Base-by-base conservation (phyloP, 768 basidiomycete genomes). In the Amanita rubescens region DNA sequence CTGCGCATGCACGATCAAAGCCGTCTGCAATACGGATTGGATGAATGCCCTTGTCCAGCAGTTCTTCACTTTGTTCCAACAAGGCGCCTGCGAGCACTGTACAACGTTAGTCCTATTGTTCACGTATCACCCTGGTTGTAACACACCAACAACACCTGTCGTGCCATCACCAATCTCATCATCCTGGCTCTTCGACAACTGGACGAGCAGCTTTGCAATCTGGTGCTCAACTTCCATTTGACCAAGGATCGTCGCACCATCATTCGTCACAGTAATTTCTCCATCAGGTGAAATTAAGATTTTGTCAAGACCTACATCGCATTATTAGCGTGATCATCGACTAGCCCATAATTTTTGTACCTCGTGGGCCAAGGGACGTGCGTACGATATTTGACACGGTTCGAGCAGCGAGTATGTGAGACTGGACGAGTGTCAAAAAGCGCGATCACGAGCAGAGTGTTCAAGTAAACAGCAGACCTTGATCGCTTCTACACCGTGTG, bases 141-240 rank as follows among this genome's bases (percentile, higher is more conserved):
- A 44, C 92, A 64, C 66, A 95, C 94, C 94, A 58, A 98, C 96
- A 55, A 99, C 96, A 68, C 96, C 96, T 25, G 96, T 98, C 5
- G 96, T 98, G 55, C 96, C 96, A 71, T 99, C 96, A 22, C 96
- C 96, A 66, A 99, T 95, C 75, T 99, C 96, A 68, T 99, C 96
- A 68, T 99, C 96, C 74, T 99, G 96, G 67, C 90, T 93, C 75
- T 94, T 95, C 15, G 92, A 94, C 38, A 98, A 77, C 65, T 97
- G 90, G 1, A 99, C 96, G 32, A 99, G 80, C 42, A 99, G 80
- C 71, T 96, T 99, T 55, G 96, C 96, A 64, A 99, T 95, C 74
- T 95, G 95, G 67, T 99, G 95, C 64, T 98, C 95, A 49, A 98
- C 94, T 69, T 96, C 92, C 94, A 99, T 97, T 75, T 97, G 95